Conservation (phyloP, 345 rosid genomes). For the Eucalyptus curtisii region DNA sequence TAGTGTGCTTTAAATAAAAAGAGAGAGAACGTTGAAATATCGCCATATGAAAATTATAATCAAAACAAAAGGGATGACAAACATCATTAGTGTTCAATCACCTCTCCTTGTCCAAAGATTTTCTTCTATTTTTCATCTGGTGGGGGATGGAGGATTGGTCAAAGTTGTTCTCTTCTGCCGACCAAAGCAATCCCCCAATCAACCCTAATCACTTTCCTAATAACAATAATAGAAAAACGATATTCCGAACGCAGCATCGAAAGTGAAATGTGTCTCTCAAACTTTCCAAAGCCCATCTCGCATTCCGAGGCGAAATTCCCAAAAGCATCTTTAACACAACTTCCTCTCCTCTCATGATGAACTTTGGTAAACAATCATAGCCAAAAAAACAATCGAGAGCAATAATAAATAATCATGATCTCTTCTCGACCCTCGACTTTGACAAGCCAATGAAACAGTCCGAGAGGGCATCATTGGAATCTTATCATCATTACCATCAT, state of each 20-base stretch:
- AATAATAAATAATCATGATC: background rate
- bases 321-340: background rate
- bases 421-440: background rate
- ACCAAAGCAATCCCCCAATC: background rate
- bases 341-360: background rate
- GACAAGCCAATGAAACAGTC: slow-evolving; percentile 1
- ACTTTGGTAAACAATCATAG: background rate
- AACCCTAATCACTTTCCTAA: background rate
- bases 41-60: background rate
- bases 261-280: background rate
- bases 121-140: background rate
- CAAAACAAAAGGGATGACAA: background rate
- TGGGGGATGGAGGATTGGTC: background rate
- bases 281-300: background rate
- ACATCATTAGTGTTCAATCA: background rate
- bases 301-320: background rate
- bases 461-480: background rate
- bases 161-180: background rate
- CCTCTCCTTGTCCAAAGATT: background rate
- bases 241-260: background rate
- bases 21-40: background rate
- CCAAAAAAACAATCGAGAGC: background rate
- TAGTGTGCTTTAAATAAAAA: background rate
- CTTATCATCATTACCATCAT: background rate
- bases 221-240: background rate